phyloP scores from a whole-genome alignment of 2,329 filamentous ascomycete genomes.

The Botryotinia convoluta region DNA sequence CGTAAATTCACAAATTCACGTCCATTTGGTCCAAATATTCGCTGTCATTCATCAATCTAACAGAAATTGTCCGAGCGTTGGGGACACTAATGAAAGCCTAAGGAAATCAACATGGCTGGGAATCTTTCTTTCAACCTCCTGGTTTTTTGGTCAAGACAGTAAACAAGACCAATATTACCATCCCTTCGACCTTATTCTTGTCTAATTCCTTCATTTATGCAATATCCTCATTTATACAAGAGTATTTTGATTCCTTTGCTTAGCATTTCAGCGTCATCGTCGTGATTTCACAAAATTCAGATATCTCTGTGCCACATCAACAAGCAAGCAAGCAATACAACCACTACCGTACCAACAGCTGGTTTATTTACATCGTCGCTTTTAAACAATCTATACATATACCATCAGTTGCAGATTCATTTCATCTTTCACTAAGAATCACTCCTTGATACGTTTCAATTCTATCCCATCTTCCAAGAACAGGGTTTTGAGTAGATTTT shows the following conservation, averaged over 20 bases:
- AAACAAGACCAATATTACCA: conserved; percentile 17
- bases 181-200: conserved; percentile 4
- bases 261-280: conserved; percentile 8
- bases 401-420: background rate
- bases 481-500: background rate
- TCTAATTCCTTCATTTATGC: conserved; percentile 18
- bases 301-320: conserved; percentile 6
- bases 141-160: conserved; percentile 10
- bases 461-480: background rate
- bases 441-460: background rate
- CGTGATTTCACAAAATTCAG: background rate
- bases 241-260: conserved; percentile 6
- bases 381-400: background rate
- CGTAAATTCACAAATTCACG: background rate
- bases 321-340: background rate
- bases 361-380: background rate
- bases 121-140: conserved; percentile 17
- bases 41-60: background rate
- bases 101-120: conserved; percentile 21
- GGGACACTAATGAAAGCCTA: conserved; percentile 6
- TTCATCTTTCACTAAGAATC: background rate
- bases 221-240: conserved; percentile 11
- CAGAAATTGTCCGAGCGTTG: conserved; percentile 5
- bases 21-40: background rate
- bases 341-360: background rate